A percentile compares a stretch with the other conserved stretches of the same genome.
Evolutionary conservation across 2,329 filamentous ascomycete genomes (phyloP).

Genomic region (Scytalidium sp.): DNA sequence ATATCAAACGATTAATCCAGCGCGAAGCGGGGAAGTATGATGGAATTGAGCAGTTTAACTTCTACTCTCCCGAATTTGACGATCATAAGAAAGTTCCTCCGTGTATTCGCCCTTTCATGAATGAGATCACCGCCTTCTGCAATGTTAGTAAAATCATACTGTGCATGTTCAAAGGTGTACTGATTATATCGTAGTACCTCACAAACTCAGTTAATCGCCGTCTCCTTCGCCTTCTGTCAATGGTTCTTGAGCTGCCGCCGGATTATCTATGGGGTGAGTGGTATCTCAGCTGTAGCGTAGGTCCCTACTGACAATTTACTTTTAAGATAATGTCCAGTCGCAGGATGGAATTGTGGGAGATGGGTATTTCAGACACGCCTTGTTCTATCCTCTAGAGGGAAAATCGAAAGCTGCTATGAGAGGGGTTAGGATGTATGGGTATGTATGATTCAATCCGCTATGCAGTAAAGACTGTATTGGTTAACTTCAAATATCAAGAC

Average conservation of each 20-base stretch:
- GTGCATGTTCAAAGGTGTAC: neutral
- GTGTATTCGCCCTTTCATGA: conserved; percentile 47
- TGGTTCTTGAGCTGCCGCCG: conserved; percentile 41
- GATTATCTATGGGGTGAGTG: conserved; percentile 36
- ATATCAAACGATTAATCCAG: conserved; percentile 16
- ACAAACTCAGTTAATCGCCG: conserved; percentile 44
- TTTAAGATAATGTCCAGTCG: conserved; percentile 35
- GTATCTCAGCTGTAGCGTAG: too few species aligned
- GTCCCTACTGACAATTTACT: neutral
- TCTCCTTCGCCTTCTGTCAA: conserved; percentile 37
- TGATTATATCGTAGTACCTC: conserved; percentile 32
- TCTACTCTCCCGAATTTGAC: conserved; percentile 13
- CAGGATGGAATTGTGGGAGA: conserved; percentile 39
- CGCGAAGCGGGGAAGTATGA: conserved; percentile 40
- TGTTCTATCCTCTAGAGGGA: conserved; percentile 36
- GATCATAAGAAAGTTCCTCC: conserved; percentile 26
- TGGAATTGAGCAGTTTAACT: conserved; percentile 54
- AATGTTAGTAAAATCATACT: conserved; percentile 6
- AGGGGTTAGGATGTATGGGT: conserved; percentile 37
- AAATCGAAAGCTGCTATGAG: conserved; percentile 29
- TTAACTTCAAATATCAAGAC: conserved; percentile 23
- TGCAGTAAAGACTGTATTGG: neutral
- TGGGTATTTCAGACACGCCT: conserved; percentile 43
- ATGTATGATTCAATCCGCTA: neutral
- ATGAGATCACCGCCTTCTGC: conserved; percentile 44